phyloP scores from a whole-genome alignment of 2,329 filamentous ascomycete genomes.

The Neofusicoccum sp. region DNA sequence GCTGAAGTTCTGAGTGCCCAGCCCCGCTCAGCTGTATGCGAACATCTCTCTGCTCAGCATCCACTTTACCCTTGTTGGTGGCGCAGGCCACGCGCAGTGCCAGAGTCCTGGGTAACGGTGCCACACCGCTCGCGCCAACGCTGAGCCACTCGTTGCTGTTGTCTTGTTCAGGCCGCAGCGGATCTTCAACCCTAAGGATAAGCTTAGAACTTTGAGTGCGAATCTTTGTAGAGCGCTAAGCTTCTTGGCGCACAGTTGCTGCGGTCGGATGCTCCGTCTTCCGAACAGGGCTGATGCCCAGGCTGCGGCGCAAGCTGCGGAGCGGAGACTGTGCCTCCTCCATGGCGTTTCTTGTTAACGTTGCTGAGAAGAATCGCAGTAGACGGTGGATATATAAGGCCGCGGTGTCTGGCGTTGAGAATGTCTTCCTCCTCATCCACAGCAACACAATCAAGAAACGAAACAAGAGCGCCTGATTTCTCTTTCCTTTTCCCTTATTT shows the following conservation, averaged over 20 bases:
- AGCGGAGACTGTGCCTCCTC: neutral
- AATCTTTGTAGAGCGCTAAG: slow-evolving; percentile 8
- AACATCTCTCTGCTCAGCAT: neutral
- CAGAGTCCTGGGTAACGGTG: neutral
- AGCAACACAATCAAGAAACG: slow-evolving; percentile 30
- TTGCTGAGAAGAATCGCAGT: neutral
- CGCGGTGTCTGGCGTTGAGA: neutral
- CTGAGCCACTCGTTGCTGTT: neutral
- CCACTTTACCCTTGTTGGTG: slow-evolving; percentile 6
- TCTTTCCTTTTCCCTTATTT: slow-evolving; percentile 25
- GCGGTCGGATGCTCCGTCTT: neutral
- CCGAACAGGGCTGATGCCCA: slow-evolving; percentile 1
- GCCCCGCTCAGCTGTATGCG: neutral
- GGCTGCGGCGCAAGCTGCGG: neutral
- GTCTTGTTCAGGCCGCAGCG: neutral
- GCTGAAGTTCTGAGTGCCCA: neutral
- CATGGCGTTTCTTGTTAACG: neutral
- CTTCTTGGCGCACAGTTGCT: neutral
- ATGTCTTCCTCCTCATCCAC: slow-evolving; percentile 27
- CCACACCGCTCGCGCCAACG: neutral
- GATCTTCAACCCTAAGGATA: slow-evolving; percentile 12
- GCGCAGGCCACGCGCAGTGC: neutral
- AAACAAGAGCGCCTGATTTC: slow-evolving; percentile 28
- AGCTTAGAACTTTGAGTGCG: slow-evolving; percentile 18
- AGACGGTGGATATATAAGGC: slow-evolving; percentile 32